A percentile compares a stretch with the other conserved stretches of the same genome.
Conservation (phyloP, 2,329 filamentous ascomycete genomes). For the Pyrenophora seminiperda region DNA sequence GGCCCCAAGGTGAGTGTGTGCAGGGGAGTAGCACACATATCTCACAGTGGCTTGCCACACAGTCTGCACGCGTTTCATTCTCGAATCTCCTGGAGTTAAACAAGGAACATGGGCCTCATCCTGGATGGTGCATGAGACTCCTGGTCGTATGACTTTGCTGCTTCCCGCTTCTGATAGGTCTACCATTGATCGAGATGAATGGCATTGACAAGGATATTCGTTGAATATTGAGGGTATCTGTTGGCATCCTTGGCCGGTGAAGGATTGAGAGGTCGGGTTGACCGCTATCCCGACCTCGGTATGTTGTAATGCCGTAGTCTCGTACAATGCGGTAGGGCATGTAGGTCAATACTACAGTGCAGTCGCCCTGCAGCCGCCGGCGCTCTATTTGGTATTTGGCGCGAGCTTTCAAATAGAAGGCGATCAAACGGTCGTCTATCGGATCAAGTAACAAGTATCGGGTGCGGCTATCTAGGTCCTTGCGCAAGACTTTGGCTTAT, state of each 20-base stretch:
- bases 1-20: neutral
- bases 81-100: neutral
- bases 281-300: conserved; percentile 5
- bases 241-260: neutral
- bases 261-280: neutral
- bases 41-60: neutral
- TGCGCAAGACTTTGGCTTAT: conserved; percentile 3
- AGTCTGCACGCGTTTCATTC: neutral
- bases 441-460: neutral
- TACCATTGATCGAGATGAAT: neutral
- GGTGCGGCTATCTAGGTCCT: conserved; percentile 1
- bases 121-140: neutral
- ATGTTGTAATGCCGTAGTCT: conserved; percentile 7
- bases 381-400: neutral
- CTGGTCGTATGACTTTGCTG: neutral
- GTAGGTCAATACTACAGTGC: conserved; percentile 6
- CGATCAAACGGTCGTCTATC: conserved; percentile 2
- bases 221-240: too few relatives aligned
- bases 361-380: conserved; percentile 4
- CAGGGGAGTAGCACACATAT: too few relatives aligned
- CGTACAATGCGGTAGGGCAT: conserved; percentile 1
- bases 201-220: too few relatives aligned
- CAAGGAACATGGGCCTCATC: neutral
- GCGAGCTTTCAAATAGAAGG: conserved; percentile 2
- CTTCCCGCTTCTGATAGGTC: neutral